phyloP scores from a whole-genome alignment of 139 green algal genomes.

The Raphidocelis subcapitata region DNA sequence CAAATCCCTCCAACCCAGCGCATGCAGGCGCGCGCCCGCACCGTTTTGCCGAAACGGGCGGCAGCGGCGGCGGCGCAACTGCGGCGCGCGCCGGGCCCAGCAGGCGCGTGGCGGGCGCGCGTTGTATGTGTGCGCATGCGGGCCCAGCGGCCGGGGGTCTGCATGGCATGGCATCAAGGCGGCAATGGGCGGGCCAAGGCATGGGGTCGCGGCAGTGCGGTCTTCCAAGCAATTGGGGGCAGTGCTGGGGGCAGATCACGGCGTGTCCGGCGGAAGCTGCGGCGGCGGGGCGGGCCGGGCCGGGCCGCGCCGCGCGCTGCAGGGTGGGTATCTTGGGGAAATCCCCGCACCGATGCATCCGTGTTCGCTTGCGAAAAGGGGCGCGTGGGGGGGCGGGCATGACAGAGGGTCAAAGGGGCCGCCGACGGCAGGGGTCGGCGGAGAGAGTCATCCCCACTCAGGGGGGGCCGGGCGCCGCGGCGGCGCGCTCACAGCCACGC shows the following conservation, averaged over 20 bases:
- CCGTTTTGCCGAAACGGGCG: not conserved
- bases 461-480: not conserved
- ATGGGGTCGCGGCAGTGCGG: not conserved
- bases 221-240: not conserved
- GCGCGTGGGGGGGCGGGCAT: not conserved
- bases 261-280: too few species aligned
- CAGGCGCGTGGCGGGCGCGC: not conserved
- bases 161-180: not conserved
- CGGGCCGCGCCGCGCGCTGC: too few species aligned
- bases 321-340: too few species aligned
- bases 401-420: not conserved
- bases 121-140: not conserved
- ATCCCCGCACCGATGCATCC: too few species aligned
- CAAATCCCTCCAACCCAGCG: too few species aligned
- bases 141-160: not conserved
- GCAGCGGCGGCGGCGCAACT: not conserved
- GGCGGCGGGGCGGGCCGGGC: too few species aligned
- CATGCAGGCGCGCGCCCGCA: too few species aligned
- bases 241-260: not conserved
- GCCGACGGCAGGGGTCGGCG: not conserved
- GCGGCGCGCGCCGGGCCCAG: not conserved
- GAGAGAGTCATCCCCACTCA: not conserved
- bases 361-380: too few species aligned
- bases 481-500: constrained; percentile 10
- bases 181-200: not conserved